Base-by-base conservation (phyloP, 2,329 filamentous ascomycete species). In the Fusarium burgessii region DNA sequence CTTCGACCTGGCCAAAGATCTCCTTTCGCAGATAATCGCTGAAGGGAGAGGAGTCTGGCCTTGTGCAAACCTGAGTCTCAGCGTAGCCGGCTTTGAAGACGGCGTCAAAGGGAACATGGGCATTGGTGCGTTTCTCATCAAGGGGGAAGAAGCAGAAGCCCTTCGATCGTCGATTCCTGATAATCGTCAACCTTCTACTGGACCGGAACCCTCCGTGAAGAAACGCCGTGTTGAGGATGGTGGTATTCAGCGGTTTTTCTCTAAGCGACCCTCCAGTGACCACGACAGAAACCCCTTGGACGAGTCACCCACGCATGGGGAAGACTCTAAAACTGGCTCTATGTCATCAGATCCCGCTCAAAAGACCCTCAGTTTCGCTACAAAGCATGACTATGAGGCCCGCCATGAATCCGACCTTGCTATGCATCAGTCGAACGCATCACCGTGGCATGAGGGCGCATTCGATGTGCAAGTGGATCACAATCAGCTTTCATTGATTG, bases 21-120 rank as follows among this genome's bases (percentile, higher is more conserved):
- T 98, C 20, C 85, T 98, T 7, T 87, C 87, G 27, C 94, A 97
- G 74, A 90, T 97, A 38, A 86, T 93, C 14, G 87, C 88, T 3
- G 94, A 97, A 72, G 94, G 93, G 2, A 85, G 87, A 63, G 65
- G 64, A 55, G 91, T 93, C 18, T 98, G 94, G 94, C 96, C 96
- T 10, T 98, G 96, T 78, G 86, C 90, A n/a, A 96, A 97, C 77
- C 84, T 99, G 12, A 96, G 93, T 62, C 82, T 98, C 47, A 95
- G 92, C 70, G 93, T 98, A 27, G 91, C 90, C n/a, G 95, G 94
- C 0, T 98, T 98, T 71, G 95, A 98, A 79, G 94, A 98, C 71
- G 93, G 93, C 4, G 84, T 95, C 62, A 89, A 87, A 42, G 92
- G 93, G 8, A 98, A 97, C 77, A 91, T 91, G 84, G 93, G 92